Percentiles rank a stretch among this genome's conserved stretches.
Conservation (phyloP, 176 grass and related monocot species). For the Lolium multiflorum region DNA sequence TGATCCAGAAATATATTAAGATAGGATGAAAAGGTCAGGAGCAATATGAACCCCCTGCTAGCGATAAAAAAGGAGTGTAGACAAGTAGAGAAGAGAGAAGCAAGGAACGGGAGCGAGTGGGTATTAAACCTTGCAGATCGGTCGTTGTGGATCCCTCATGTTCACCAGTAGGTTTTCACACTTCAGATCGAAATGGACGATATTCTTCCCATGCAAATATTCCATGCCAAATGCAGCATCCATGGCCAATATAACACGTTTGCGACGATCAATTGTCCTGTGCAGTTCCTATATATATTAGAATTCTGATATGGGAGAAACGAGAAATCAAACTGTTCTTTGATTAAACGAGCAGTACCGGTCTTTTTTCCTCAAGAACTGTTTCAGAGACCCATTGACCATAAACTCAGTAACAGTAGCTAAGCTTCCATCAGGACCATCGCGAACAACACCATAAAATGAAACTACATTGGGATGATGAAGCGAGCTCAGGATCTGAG, state of each 20-base stretch:
- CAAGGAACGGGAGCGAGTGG: background rate
- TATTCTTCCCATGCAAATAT: constrained; percentile 97
- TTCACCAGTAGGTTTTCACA: constrained; percentile 98
- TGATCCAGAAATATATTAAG: constrained; percentile 49
- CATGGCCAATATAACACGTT: constrained; percentile 97
- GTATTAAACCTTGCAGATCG: constrained; percentile 83
- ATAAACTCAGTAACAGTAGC: constrained; percentile 98
- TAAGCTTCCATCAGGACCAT: constrained; percentile 87
- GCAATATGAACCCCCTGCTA: background rate
- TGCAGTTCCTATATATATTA: constrained; percentile 27
- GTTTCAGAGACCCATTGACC: constrained; percentile 99
- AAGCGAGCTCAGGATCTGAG: constrained; percentile 82
- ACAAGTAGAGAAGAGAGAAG: constrained; percentile 1
- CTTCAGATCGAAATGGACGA: constrained; percentile 98
- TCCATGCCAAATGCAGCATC: constrained; percentile 99
- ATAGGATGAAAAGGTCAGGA: constrained; percentile 32
- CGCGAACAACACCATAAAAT: constrained; percentile 98
- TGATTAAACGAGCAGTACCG: constrained; percentile 55
- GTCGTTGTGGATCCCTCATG: constrained; percentile 93
- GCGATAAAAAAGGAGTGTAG: background rate
- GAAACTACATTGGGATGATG: constrained; percentile 99
- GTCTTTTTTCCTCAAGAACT: constrained; percentile 95
- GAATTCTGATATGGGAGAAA: constrained; percentile 30
- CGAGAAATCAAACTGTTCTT: constrained; percentile 25
- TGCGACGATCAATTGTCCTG: constrained; percentile 96